Percentiles rank a stretch among this genome's conserved stretches.
phyloP scores from a whole-genome alignment of 2,329 filamentous ascomycete species.

The Pyrenophora seminiperda region DNA sequence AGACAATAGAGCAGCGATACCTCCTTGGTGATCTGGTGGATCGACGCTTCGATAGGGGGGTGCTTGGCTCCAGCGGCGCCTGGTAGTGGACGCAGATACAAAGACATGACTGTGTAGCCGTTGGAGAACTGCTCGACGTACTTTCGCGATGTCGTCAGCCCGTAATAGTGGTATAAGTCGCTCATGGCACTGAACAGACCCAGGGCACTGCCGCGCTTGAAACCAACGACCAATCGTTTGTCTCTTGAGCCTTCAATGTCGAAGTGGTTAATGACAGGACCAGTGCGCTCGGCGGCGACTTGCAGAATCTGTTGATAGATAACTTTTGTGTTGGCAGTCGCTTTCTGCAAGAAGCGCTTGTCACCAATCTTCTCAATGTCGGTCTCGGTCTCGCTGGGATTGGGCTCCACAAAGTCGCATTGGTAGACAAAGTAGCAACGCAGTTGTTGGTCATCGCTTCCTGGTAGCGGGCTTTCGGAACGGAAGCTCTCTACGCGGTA shows the following conservation, averaged over 20 bases:
- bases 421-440: constrained; percentile 99
- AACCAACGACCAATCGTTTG: constrained; percentile 92
- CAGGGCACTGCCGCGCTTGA: constrained; percentile 88
- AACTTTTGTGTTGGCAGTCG: constrained; percentile 91
- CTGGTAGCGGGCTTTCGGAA: constrained; percentile 79
- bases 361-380: constrained; percentile 91
- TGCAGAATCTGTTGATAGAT: constrained; percentile 95
- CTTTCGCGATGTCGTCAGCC: constrained; percentile 92
- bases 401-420: constrained; percentile 82
- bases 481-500: constrained; percentile 98
- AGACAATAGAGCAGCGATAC: constrained; percentile 96
- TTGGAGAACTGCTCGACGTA: constrained; percentile 99
- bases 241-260: constrained; percentile 90
- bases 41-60: constrained; percentile 89
- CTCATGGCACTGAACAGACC: constrained; percentile 95
- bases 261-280: constrained; percentile 96
- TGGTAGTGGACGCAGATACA: constrained; percentile 81
- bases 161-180: constrained; percentile 98
- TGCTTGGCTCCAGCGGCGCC: constrained; percentile 53
- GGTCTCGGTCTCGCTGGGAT: constrained; percentile 77
- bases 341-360: constrained; percentile 92
- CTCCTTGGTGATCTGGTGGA: constrained; percentile 99
- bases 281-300: constrained; percentile 80
- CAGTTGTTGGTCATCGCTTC: constrained; percentile 77
- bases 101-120: constrained; percentile 94